phyloP scores from a whole-genome alignment of 2,329 filamentous ascomycete genomes.

The Exophiala viscosa region DNA sequence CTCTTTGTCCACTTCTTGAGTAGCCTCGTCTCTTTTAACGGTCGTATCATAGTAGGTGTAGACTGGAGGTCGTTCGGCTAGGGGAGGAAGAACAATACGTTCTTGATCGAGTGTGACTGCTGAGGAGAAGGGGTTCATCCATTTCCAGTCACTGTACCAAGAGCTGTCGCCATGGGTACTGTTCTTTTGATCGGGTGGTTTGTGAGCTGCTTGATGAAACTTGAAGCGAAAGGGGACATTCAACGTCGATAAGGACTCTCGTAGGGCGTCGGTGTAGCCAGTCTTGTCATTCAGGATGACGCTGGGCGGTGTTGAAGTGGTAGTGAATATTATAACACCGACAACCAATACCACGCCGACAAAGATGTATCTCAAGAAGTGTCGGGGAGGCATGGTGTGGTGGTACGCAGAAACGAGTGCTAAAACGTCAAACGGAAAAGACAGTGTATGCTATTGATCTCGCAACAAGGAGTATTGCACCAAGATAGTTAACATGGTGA shows the following conservation, averaged over 20 bases:
- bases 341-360: slow-evolving; percentile 42
- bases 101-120: slow-evolving; percentile 75
- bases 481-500: too few species aligned
- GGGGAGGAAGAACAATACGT: slow-evolving; percentile 74
- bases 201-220: slow-evolving; percentile 67
- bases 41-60: slow-evolving; percentile 88
- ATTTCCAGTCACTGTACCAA: slow-evolving; percentile 88
- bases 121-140: slow-evolving; percentile 85
- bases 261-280: slow-evolving; percentile 20
- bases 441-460: background rate
- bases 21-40: slow-evolving; percentile 58
- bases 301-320: slow-evolving; percentile 36
- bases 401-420: slow-evolving; percentile 5
- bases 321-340: slow-evolving; percentile 43
- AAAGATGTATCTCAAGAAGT: slow-evolving; percentile 36
- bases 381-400: slow-evolving; percentile 22
- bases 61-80: slow-evolving; percentile 66
- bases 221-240: slow-evolving; percentile 53
- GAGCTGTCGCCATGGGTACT: slow-evolving; percentile 73
- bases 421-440: background rate
- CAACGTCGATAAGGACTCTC: slow-evolving; percentile 44
- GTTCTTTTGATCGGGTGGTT: slow-evolving; percentile 69
- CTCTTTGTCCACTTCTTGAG: slow-evolving; percentile 69
- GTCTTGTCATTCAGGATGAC: slow-evolving; percentile 29
- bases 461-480: too few species aligned